These are phyloP conservation scores for Colletotrichum shisoi DNA, from an alignment of 2,329 filamentous ascomycete genomes.

Conservation along the genomic window DNA sequence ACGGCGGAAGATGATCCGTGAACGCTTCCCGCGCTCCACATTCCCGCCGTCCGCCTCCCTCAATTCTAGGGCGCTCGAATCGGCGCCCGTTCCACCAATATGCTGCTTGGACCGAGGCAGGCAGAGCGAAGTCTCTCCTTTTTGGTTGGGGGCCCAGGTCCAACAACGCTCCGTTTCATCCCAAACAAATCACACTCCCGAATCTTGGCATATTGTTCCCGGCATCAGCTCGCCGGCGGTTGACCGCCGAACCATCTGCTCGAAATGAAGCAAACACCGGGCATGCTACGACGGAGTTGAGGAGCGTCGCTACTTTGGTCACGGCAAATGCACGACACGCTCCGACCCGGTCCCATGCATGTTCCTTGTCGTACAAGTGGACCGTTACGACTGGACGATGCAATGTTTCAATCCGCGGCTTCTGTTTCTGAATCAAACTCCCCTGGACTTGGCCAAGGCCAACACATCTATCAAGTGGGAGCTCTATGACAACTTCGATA, in stretches of 20 bases:
- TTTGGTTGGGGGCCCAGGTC: conserved; percentile 17
- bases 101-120: conserved; percentile 26
- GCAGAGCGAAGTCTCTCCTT: conserved; percentile 6
- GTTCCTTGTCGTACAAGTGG: conserved; percentile 16
- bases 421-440: conserved; percentile 15
- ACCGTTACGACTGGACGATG: conserved; percentile 11
- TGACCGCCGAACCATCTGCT: conserved; percentile 3
- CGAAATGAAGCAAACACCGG: conserved; percentile 19
- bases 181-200: conserved; percentile 20
- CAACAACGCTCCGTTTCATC: conserved; percentile 13
- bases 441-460: conserved; percentile 12
- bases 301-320: background rate
- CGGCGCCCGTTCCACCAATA: conserved; percentile 35
- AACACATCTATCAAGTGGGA: conserved; percentile 15
- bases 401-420: conserved; percentile 29
- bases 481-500: conserved; percentile 8
- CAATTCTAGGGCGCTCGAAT: conserved; percentile 23
- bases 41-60: conserved; percentile 27
- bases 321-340: conserved; percentile 4
- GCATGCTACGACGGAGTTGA: conserved; percentile 1
- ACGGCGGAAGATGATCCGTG: conserved; percentile 38
- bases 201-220: conserved; percentile 31
- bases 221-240: conserved; percentile 13
- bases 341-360: conserved; percentile 31
- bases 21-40: conserved; percentile 38